These are phyloP conservation scores for Colletotrichum sp. DNA, from an alignment of 2,329 filamentous ascomycete species.

Conservation along the genomic window DNA sequence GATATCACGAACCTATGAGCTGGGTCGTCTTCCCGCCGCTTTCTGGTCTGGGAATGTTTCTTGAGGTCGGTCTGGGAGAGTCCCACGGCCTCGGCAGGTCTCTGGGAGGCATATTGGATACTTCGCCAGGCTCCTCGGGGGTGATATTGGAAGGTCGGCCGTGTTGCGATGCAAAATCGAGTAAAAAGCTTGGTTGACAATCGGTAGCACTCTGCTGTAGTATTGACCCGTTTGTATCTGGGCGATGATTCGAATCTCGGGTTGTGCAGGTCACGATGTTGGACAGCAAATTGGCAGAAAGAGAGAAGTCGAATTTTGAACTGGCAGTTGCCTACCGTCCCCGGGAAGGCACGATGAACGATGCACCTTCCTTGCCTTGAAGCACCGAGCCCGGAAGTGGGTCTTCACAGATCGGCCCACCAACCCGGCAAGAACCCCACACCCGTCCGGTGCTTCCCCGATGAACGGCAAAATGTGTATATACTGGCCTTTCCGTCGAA, in stretches of 20 bases:
- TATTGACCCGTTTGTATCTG: neutral
- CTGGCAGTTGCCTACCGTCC: neutral
- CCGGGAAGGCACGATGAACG: neutral
- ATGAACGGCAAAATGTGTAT: neutral
- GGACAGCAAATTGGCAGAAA: neutral
- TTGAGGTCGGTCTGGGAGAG: neutral
- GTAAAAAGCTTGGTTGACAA: neutral
- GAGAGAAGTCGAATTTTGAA: neutral
- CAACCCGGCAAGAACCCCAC: neutral
- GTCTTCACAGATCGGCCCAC: fast-evolving
- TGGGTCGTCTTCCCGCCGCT: neutral
- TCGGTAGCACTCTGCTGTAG: neutral
- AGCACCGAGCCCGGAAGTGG: neutral
- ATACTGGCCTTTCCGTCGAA: neutral
- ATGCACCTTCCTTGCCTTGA: neutral
- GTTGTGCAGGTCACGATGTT: neutral
- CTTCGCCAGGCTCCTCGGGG: neutral
- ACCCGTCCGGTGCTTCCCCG: neutral
- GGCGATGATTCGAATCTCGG: neutral
- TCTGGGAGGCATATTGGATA: neutral
- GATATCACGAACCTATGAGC: neutral
- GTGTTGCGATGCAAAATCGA: neutral
- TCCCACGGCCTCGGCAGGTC: neutral
- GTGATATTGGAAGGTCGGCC: neutral
- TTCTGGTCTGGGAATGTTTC: neutral